Base-by-base conservation (phyloP, 169 alveolate genomes). In the Cryptosporidium ubiquitum region DNA sequence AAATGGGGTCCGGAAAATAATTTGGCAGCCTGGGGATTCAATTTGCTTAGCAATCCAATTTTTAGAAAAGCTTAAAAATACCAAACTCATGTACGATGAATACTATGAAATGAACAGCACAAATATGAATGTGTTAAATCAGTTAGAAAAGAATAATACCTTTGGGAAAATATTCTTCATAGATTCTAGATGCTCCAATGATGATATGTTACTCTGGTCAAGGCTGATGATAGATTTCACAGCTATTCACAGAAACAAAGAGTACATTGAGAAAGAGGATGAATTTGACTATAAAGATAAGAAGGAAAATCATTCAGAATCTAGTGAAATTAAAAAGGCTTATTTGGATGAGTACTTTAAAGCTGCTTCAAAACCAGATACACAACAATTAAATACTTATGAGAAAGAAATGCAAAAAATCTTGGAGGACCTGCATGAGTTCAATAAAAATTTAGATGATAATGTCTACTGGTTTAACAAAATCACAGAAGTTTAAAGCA, bases 21-120 rank as follows among this genome's bases (percentile, higher is more conserved):
- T 61, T 6, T 79, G 89, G 89, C 89, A 79, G 0, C 89, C 89
- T 5, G 89, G 89, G 2, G 79, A 60, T 26, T 33, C 89, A 2
- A 42, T 40, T n/a, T 79, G 89, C 42, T 31, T 79, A 31, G 89
- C 79, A 79, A 58, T 79, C 3, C 89, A 79, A 40, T 79, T 79
- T 40, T 6, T 39, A 6, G 89, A 61, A 18, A 79, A 16, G 29
- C 61, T 79, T 18, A 79, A 29, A 44, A 61, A 58, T 57, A 64
- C 69, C 3, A 79, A 64, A 64, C 68, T 79, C 9, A 42, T 60
- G 35, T 64, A 79, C 39, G 89, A 79, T 33, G 89, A 79, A n/a
- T 79, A 44, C 33, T 12, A 57, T 37, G 89, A 79, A 40, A 40
- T 44, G 64, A 44, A 42, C 26, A 29, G 29, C 20, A 12, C 37